These are phyloP conservation scores for Isoetes taiwanensis DNA, from an alignment of 75 land plant genomes.

Conservation along the genomic window DNA sequence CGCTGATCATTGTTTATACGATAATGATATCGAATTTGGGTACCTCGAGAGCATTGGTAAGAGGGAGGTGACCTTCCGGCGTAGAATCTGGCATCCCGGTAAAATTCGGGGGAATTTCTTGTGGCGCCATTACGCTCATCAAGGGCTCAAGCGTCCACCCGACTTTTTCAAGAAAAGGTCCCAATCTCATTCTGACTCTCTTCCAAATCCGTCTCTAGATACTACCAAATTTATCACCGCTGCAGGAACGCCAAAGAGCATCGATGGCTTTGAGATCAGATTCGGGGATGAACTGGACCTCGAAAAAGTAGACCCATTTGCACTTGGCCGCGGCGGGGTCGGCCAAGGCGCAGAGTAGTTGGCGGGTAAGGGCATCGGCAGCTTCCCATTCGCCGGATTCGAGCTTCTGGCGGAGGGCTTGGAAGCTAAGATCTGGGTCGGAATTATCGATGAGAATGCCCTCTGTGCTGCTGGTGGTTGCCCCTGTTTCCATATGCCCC, in stretches of 20 bases:
- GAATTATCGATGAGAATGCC: no score
- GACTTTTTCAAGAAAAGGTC: slow-evolving; percentile 50
- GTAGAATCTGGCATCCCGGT: no score
- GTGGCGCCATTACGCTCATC: no score
- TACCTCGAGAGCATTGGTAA: no score
- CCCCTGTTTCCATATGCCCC: no score
- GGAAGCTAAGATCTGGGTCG: slow-evolving; percentile 8
- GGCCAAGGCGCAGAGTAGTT: slow-evolving; percentile 67
- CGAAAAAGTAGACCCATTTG: slow-evolving; percentile 97
- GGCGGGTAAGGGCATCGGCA: slow-evolving; percentile 83
- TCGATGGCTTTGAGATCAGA: slow-evolving; percentile 52
- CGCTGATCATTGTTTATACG: no score
- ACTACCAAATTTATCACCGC: slow-evolving; percentile 62
- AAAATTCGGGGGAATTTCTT: no score
- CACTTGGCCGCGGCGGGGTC: slow-evolving; percentile 67
- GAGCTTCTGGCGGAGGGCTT: slow-evolving; percentile 19
- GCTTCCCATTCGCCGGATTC: slow-evolving; percentile 33
- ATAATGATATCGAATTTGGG: no score
- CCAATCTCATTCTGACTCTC: slow-evolving; percentile 45
- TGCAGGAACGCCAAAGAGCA: slow-evolving; percentile 55
- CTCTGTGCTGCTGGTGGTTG: no score
- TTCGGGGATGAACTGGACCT: slow-evolving; percentile 63
- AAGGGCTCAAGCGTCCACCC: no score
- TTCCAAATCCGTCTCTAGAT: slow-evolving; percentile 60
- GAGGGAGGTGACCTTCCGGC: no score